Evolutionary conservation across 257 asterid genomes (phyloP).

Genomic region (Plantago major): DNA sequence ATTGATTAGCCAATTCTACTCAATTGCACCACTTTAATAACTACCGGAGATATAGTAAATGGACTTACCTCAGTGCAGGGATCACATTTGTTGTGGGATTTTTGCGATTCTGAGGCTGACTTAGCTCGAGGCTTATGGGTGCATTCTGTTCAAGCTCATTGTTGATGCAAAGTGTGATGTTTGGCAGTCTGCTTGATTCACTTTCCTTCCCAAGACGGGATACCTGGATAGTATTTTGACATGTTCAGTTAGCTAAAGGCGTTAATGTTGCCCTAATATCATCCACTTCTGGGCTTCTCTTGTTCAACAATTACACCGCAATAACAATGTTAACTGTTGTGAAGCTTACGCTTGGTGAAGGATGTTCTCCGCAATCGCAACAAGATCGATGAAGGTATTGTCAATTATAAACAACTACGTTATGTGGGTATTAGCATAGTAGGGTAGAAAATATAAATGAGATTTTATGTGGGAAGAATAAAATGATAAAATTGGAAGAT

Average conservation of each 20-base stretch:
- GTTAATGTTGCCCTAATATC: neutral
- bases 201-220: slow-evolving; percentile 24
- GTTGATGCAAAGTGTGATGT: slow-evolving; percentile 18
- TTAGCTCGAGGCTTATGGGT: slow-evolving; percentile 38
- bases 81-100: slow-evolving; percentile 24
- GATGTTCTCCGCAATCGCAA: slow-evolving; percentile 32
- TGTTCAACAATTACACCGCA: too few relatives aligned
- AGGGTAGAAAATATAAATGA: too few relatives aligned
- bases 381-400: slow-evolving; percentile 10
- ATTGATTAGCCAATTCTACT: too few relatives aligned
- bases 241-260: neutral
- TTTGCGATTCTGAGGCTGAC: slow-evolving; percentile 36
- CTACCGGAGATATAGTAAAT: neutral
- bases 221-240: slow-evolving; percentile 26
- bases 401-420: too few relatives aligned
- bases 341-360: slow-evolving; percentile 41
- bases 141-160: slow-evolving; percentile 30
- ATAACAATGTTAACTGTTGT: too few relatives aligned
- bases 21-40: too few relatives aligned
- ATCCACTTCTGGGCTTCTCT: slow-evolving; percentile 1
- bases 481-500: too few relatives aligned
- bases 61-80: slow-evolving; percentile 36
- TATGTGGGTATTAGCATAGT: too few relatives aligned
- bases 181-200: slow-evolving; percentile 22
- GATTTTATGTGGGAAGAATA: too few relatives aligned